Evolutionary conservation across 1,284 basidiomycete species (phyloP), one percentile per base, ranked within the genome.

Genomic region (Anthracocystis setariae): DNA sequence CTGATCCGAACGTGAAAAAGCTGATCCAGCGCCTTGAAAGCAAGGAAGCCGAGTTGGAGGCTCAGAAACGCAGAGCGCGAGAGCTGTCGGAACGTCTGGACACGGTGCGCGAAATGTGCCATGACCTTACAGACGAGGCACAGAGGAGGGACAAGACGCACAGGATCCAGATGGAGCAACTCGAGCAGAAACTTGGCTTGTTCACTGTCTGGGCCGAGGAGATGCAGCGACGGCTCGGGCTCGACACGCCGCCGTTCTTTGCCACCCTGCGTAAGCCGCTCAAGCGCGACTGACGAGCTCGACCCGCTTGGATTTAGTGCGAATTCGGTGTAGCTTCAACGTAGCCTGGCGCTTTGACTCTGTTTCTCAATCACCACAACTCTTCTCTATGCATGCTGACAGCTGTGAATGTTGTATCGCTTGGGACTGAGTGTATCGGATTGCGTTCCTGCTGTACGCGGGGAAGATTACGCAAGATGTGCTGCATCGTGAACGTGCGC

Each of bases 161-260:
- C 46, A 45, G 40, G 53, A 62, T 52, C 21, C 69, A 56, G 17
- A 49, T 72, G 21, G 59, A 59, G 20, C 63, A 72, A 51, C 63
- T 72, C 21, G 63, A 72, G 10, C 59, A 72, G 17, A 66, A 66
- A 29, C 50, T 72, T 13, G 69, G 63, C 8, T 55, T 66, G 8
- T 52, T 72, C 43, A 66, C 55, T 13, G 55, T 72, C 0, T 72
- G 69, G 69, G 63, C 69, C 5, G 69, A 72, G 21, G 69, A 66
- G 40, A 37, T 72, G 33, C 69, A 72, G 47, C 54, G 69, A 8
- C 39, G 69, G 15, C 21, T 67, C 25, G 63, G 68, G 3, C 45
- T 66, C 12, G 63, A 66, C 27, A 54, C 61, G 38, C 68, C 68
- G 25, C 54, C 57, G 9, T 57, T 71, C 54, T 71, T 65, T 45